A percentile compares a stretch with the other conserved stretches of the same genome.
Evolutionary conservation across 441 rosid genomes (phyloP).

Genomic region (Eruca vesicaria): DNA sequence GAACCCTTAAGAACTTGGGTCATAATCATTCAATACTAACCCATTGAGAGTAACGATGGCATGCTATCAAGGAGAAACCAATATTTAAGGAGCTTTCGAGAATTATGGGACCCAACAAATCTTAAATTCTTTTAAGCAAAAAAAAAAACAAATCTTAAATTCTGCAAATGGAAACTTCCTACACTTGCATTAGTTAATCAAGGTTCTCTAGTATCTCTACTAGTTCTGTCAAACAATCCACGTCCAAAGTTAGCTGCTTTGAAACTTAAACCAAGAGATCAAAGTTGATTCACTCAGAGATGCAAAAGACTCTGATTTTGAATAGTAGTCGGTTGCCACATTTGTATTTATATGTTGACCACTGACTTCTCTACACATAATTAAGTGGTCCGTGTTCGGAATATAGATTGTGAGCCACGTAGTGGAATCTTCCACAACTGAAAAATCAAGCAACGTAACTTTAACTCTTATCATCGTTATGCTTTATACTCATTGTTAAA

Average conservation of each 20-base stretch:
- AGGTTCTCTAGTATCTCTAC: background rate
- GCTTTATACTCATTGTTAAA: too few species aligned
- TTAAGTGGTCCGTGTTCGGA: too few species aligned
- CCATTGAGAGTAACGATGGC: too few species aligned
- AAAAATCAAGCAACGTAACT: background rate
- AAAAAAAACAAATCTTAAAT: too few species aligned
- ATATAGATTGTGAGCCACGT: too few species aligned
- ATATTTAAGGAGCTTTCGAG: too few species aligned
- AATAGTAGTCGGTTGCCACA: background rate
- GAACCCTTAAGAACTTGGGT: slow-evolving; percentile 37
- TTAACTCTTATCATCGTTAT: too few species aligned
- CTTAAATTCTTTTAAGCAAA: too few species aligned
- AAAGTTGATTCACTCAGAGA: background rate
- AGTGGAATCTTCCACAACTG: background rate
- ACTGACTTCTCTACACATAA: background rate
- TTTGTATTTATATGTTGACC: background rate
- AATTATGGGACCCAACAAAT: too few species aligned
- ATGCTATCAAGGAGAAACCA: too few species aligned
- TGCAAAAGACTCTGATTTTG: background rate
- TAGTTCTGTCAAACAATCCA: background rate
- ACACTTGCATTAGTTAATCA: background rate
- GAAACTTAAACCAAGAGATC: background rate
- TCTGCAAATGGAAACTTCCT: background rate
- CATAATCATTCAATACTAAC: background rate
- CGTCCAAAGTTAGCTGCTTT: background rate